A percentile compares a stretch with the other conserved stretches of the same genome.
Conservation (phyloP, 1,284 basidiomycete genomes). For the Ustilago sp. region DNA sequence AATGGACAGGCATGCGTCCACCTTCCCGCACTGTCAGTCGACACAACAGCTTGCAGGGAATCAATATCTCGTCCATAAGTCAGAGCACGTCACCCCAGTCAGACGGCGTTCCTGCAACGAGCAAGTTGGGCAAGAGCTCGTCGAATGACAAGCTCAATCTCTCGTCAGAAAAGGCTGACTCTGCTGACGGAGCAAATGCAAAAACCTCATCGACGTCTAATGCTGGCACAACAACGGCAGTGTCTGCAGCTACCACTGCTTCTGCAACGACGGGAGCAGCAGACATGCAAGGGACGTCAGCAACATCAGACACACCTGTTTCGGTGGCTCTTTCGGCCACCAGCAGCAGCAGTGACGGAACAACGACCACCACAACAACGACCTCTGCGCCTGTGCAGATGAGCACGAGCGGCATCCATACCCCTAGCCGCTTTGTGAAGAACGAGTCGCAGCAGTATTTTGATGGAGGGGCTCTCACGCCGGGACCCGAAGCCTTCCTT, state of each 20-base stretch:
- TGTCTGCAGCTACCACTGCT: constrained; percentile 9
- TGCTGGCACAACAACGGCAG: constrained; percentile 13
- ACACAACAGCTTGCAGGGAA: constrained; percentile 52
- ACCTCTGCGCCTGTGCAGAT: constrained; percentile 32
- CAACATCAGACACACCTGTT: constrained; percentile 12
- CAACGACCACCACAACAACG: constrained; percentile 12
- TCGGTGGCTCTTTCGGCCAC: constrained; percentile 11
- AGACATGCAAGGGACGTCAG: not conserved
- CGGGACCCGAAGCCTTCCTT: constrained; percentile 62
- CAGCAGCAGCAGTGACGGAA: constrained; percentile 5
- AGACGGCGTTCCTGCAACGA: constrained; percentile 24
- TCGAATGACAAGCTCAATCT: constrained; percentile 39
- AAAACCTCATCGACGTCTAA: constrained; percentile 9
- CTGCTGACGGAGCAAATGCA: constrained; percentile 10
- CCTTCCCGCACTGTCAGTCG: constrained; percentile 42
- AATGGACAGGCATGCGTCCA: constrained; percentile 55
- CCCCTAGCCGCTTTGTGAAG: constrained; percentile 53
- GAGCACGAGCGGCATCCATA: constrained; percentile 43
- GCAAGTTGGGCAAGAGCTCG: constrained; percentile 33
- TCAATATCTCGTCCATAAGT: constrained; percentile 25
- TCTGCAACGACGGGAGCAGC: not conserved
- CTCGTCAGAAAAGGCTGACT: constrained; percentile 16
- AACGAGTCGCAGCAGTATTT: constrained; percentile 54
- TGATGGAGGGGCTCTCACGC: constrained; percentile 60
- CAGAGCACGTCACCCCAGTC: constrained; percentile 42